Evolutionary conservation across 345 rosid species (phyloP).

Genomic region (Triadica sebifera): DNA sequence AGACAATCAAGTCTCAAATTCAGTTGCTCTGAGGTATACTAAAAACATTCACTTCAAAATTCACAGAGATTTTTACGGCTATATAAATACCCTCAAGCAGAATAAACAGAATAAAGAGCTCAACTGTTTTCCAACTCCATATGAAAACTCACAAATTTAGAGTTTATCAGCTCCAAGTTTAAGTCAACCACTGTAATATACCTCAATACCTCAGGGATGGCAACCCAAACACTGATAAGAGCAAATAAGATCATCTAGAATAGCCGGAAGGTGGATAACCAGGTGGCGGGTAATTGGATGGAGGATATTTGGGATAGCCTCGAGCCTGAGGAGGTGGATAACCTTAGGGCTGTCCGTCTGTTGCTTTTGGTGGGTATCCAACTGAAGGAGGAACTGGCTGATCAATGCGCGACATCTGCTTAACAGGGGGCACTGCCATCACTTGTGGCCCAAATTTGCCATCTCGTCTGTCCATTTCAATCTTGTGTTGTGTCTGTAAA

Average conservation of each 20-base stretch:
- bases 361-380: slow-evolving; percentile 50
- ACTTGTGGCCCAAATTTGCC: slow-evolving; percentile 79
- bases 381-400: slow-evolving; percentile 73
- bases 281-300: slow-evolving; percentile 15
- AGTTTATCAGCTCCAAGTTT: neutral
- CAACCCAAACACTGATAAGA: neutral
- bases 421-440: slow-evolving; percentile 77
- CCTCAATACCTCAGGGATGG: neutral
- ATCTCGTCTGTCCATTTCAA: slow-evolving; percentile 97
- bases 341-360: slow-evolving; percentile 41
- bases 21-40: too few species aligned
- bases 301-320: slow-evolving; percentile 36
- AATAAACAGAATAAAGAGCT: neutral
- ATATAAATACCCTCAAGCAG: neutral
- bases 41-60: too few species aligned
- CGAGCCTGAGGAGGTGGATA: slow-evolving; percentile 50
- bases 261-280: slow-evolving; percentile 40
- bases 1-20: too few species aligned
- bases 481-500: slow-evolving; percentile 88
- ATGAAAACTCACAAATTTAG: neutral
- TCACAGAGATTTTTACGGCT: neutral
- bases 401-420: slow-evolving; percentile 92
- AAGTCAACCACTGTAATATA: neutral
- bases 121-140: too few species aligned
- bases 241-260: slow-evolving; percentile 32